Evolutionary conservation across 73 alveolate species (phyloP).

Genomic region (Urostyla sp.): DNA sequence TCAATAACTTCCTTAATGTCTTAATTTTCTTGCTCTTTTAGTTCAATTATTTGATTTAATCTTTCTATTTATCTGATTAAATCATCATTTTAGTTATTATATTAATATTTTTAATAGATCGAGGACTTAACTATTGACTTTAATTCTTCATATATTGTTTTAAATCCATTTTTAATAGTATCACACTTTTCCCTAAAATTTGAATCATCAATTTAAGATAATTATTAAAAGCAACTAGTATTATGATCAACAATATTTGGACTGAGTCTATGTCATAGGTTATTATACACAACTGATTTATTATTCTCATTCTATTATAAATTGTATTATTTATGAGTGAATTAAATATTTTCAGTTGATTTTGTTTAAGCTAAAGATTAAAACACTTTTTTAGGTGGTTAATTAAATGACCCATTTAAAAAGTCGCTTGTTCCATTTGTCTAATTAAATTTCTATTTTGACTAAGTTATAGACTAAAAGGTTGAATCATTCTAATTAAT

Average conservation of each 20-base stretch:
- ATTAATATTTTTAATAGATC: neutral
- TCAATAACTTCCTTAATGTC: slow-evolving; percentile 5
- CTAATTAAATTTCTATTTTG: neutral
- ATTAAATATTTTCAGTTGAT: neutral
- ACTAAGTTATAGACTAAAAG: neutral
- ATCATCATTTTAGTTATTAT: neutral
- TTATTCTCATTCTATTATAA: neutral
- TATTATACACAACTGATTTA: neutral
- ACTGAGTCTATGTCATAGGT: neutral
- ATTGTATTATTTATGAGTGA: neutral
- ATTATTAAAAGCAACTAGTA: neutral
- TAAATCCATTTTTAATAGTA: too few relatives aligned
- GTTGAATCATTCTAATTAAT: neutral
- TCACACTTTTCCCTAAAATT: neutral
- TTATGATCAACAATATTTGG: neutral
- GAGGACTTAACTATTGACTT: neutral
- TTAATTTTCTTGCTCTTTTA: slow-evolving; percentile 24
- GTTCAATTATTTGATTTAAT: neutral
- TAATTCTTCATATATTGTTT: neutral
- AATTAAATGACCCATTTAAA: neutral
- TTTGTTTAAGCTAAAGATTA: too few relatives aligned
- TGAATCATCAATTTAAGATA: neutral
- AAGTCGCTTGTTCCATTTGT: slow-evolving; percentile 4
- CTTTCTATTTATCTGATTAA: slow-evolving; percentile 10
- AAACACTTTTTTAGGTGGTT: neutral